Evolutionary conservation across 1,284 basidiomycete genomes (phyloP), one percentile per base, ranked within the genome.

Genomic region (Pseudozyma hubeiensis): DNA sequence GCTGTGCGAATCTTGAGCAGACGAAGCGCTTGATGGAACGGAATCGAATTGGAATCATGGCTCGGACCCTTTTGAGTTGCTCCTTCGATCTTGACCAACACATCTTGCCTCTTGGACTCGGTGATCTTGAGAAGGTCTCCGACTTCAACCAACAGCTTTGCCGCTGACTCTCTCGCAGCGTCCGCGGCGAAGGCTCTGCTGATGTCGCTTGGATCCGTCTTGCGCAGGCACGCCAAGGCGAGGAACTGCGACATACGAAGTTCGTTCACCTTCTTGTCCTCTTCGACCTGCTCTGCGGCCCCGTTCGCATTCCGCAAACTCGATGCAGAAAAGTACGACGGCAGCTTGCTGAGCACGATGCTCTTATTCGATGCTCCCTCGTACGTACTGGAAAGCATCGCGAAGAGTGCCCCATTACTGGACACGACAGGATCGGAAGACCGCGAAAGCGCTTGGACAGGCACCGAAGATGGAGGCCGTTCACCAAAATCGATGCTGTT

Each of bases 1-100:
- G 49, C 57, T 58, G 65, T 69, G 11, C 72, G 67, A n/a, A 64
- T 57, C 59, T 72, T 56, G n/a, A 75, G 61, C 44, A 75, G 53
- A 7, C 67, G 59, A 34, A 75, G 59, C 31, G 59, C 59, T 8
- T 75, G 72, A 17, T 56, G 52, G 30, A 75, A 58, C 7, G 59
- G 61, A 30, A 63, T 55, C 41, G 56, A 59, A 39, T 69, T 69
- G 17, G 66, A 56, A 41, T 69, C 66, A 48, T 69, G 66, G 29
- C 66, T 63, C 0, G 61, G 61, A 17, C 66, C 66, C 40, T 69
- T 69, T 35, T 63, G 60, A 2, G 66, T 60, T 1, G 66, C 66
- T 8, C 66, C 66, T 34, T 69, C 66, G 33, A 69, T 69, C 45
- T 64, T 69, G 52, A 69, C 60, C 1, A 69, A 53, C 19, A 69